phyloP scores from a whole-genome alignment of 345 rosid genomes.

The Arabidopsis suecica region DNA sequence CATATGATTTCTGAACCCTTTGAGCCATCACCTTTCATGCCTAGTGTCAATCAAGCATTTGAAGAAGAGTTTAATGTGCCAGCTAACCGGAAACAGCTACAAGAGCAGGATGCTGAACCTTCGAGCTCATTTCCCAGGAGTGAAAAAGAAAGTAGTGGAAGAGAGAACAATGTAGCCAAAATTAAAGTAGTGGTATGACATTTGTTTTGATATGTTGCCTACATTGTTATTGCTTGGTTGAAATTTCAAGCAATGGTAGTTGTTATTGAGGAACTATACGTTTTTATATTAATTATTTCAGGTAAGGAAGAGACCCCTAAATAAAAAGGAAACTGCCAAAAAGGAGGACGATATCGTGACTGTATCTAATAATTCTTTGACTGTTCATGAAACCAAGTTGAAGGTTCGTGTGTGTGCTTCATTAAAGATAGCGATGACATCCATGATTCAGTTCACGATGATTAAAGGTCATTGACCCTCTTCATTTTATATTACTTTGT shows the following conservation, averaged over 20 bases:
- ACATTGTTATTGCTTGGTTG: background rate
- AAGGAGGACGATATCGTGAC: slow-evolving; percentile 96
- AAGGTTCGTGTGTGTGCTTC: slow-evolving; percentile 65
- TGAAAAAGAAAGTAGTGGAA: slow-evolving; percentile 75
- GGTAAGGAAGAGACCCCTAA: slow-evolving; percentile 97
- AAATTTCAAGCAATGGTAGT: slow-evolving; percentile 10
- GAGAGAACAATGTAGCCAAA: slow-evolving; percentile 87
- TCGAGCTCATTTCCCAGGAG: slow-evolving; percentile 49
- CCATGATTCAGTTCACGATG: slow-evolving; percentile 39
- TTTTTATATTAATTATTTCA: slow-evolving; percentile 35
- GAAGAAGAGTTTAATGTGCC: slow-evolving; percentile 70
- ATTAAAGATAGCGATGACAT: slow-evolving; percentile 26
- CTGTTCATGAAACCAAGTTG: slow-evolving; percentile 92
- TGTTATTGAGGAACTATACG: background rate
- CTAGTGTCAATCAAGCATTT: slow-evolving; percentile 65
- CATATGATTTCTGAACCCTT: slow-evolving; percentile 92
- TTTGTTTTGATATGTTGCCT: slow-evolving; percentile 17
- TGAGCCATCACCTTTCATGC: slow-evolving; percentile 90
- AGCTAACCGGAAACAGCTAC: slow-evolving; percentile 53
- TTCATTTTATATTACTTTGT: slow-evolving; percentile 20
- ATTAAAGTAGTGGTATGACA: slow-evolving; percentile 95
- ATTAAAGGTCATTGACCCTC: slow-evolving; percentile 35
- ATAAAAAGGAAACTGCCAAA: slow-evolving; percentile 82
- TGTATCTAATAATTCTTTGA: slow-evolving; percentile 69
- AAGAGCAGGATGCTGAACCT: slow-evolving; percentile 63